Evolutionary conservation across 225 moss, liverwort and hornwort species (phyloP).

Genomic region (Polytrichum commune): DNA sequence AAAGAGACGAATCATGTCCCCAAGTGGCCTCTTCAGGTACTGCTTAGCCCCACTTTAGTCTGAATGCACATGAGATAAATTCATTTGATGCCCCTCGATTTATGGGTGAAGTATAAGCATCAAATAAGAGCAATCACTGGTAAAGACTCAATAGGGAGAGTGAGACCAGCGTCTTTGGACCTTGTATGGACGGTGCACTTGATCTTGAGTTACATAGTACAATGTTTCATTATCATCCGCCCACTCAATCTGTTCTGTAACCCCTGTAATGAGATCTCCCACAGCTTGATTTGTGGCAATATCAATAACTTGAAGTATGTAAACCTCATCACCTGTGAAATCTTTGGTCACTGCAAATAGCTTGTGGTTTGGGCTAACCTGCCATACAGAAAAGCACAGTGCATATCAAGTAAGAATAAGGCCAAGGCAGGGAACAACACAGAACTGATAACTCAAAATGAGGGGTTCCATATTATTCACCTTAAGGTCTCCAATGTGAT

Average conservation of each 20-base stretch:
- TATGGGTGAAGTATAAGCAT: too few species aligned
- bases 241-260: slow-evolving; percentile 67
- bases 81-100: too few species aligned
- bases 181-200: slow-evolving; percentile 87
- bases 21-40: too few species aligned
- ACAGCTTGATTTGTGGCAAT: slow-evolving; percentile 56
- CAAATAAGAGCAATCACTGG: too few species aligned
- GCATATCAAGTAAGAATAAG: too few species aligned
- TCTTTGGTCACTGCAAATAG: slow-evolving; percentile 83
- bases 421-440: too few species aligned
- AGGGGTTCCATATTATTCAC: slow-evolving; percentile 15
- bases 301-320: slow-evolving; percentile 72
- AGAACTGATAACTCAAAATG: not conserved
- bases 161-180: slow-evolving; percentile 23
- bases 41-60: too few species aligned
- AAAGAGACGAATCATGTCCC: too few species aligned
- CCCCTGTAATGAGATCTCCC: slow-evolving; percentile 54
- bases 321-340: slow-evolving; percentile 81
- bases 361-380: slow-evolving; percentile 92
- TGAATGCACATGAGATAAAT: too few species aligned
- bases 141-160: not conserved
- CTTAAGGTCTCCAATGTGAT: slow-evolving; percentile 67
- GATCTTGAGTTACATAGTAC: slow-evolving; percentile 81
- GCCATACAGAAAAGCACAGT: slow-evolving; percentile 6
- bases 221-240: slow-evolving; percentile 61